Percentiles rank a stretch among this genome's conserved stretches.
Evolutionary conservation across 2,329 filamentous ascomycete genomes (phyloP).

Genomic region (Nothophaeocryptopus gaeumannii): DNA sequence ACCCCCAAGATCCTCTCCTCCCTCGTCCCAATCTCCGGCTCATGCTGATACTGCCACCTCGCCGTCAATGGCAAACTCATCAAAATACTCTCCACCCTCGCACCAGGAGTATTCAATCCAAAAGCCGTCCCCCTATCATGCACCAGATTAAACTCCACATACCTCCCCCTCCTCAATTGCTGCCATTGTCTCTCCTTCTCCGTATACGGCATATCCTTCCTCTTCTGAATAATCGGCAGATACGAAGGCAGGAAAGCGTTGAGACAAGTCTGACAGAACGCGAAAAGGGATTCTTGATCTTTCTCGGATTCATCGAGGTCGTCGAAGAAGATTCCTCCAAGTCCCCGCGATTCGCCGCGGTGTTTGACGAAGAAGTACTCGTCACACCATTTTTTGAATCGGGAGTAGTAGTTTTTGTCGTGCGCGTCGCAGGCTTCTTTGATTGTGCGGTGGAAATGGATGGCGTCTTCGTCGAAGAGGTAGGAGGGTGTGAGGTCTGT

Average conservation of each 20-base stretch:
- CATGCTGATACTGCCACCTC: slow-evolving; percentile 94
- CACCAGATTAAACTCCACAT: slow-evolving; percentile 97
- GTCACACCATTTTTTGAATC: slow-evolving; percentile 98
- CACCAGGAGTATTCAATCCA: slow-evolving; percentile 86
- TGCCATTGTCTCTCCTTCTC: slow-evolving; percentile 93
- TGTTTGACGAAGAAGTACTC: slow-evolving; percentile 96
- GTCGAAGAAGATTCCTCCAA: slow-evolving; percentile 98
- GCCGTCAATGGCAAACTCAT: slow-evolving; percentile 96
- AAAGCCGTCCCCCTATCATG: slow-evolving; percentile 95
- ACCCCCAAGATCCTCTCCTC: slow-evolving; percentile 80
- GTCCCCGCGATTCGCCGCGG: slow-evolving; percentile 76
- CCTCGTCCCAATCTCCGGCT: slow-evolving; percentile 68
- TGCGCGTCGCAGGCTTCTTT: slow-evolving; percentile 93
- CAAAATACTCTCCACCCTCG: slow-evolving; percentile 90
- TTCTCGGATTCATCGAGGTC: slow-evolving; percentile 86
- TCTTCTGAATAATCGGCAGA: slow-evolving; percentile 77
- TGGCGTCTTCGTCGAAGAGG: slow-evolving; percentile 93
- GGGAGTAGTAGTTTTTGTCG: slow-evolving; percentile 84
- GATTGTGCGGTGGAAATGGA: slow-evolving; percentile 92
- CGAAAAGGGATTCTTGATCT: slow-evolving; percentile 84
- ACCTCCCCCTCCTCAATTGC: slow-evolving; percentile 87
- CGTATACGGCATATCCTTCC: slow-evolving; percentile 89
- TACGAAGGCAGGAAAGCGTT: slow-evolving; percentile 88
- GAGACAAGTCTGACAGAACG: slow-evolving; percentile 81
- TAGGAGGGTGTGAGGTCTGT: slow-evolving; percentile 91